Base-by-base conservation (phyloP, 208 protist genomes). In the Leptomonas pyrrhocoris region DNA sequence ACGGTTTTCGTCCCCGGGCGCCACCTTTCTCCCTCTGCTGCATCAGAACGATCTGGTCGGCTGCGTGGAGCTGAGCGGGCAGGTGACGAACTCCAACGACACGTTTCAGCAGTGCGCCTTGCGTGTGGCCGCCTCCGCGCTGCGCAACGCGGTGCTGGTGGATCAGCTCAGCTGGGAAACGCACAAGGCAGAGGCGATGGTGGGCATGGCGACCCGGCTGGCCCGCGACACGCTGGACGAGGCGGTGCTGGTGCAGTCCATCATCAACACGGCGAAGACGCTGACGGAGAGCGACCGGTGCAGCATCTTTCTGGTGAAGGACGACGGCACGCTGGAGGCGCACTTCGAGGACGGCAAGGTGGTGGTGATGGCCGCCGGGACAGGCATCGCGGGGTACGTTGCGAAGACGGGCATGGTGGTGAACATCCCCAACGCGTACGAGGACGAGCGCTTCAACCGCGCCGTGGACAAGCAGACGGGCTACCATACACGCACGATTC, bases 211-310 rank as follows among this genome's bases (percentile, higher is more conserved):
- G 55, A 90, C 89, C 30, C 85, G 85, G 30, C 77, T 94, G 27
- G 84, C 88, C 40, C 88, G 88, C 54, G 88, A 94, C 65, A 89
- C 84, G 56, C 83, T 94, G 60, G 85, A 94, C 60, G 88, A 94
- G 69, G 51, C 77, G 42, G 83, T 88, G 61, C 73, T 92, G 30
- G 79, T 85, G 45, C 81, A 85, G 56, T 91, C 85, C 18, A 91
- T 91, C 74, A 91, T 91, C 80, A 91, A 88, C 77, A 91, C 85
- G 51, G 85, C 81, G 36, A 90, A 87, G 77, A 68, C 43, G 42
- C 74, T 90, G 62, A 90, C 85, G 25, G 85, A 90, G 66, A 90
- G 85, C 64, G 81, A 86, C 53, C 78, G 85, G 48, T 90, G 85
- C 74, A 90, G 85, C 57, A 83, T 90, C 31, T 90, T 90, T 68